Evolutionary conservation across 257 asterid species (phyloP).

Genomic region (Solanum medicagineum): DNA sequence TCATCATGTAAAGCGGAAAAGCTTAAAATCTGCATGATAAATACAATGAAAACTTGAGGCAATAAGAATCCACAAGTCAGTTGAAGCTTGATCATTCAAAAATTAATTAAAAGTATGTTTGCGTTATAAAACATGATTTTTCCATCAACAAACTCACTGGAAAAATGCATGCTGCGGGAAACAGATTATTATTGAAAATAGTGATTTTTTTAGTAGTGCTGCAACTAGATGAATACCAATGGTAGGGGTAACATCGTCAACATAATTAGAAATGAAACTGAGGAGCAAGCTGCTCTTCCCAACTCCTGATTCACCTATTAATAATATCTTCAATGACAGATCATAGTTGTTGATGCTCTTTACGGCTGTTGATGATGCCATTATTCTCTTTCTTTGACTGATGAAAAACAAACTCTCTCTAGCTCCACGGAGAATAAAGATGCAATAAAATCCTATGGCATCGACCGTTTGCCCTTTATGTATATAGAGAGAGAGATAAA

Average conservation of each 20-base stretch:
- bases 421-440: neutral
- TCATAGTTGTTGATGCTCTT: conserved; percentile 48
- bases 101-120: too few relatives aligned
- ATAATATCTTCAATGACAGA: conserved; percentile 85
- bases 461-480: neutral
- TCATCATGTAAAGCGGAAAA: neutral
- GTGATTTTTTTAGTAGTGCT: too few relatives aligned
- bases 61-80: neutral
- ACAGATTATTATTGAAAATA: too few relatives aligned
- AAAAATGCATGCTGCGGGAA: too few relatives aligned
- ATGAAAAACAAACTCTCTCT: neutral
- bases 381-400: conserved; percentile 14
- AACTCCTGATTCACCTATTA: conserved; percentile 93
- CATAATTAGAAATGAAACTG: conserved; percentile 62
- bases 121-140: too few relatives aligned
- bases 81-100: neutral
- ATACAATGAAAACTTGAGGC: neutral
- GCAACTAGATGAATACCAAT: conserved; percentile 34
- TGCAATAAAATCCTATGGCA: neutral
- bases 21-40: neutral
- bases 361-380: conserved; percentile 27
- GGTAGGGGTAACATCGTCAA: conserved; percentile 78
- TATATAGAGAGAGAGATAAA: neutral
- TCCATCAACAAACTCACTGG: too few relatives aligned
- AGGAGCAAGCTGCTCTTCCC: conserved; percentile 95